Conservation (phyloP, 345 rosid species). For the Atalantia buxifolia region DNA sequence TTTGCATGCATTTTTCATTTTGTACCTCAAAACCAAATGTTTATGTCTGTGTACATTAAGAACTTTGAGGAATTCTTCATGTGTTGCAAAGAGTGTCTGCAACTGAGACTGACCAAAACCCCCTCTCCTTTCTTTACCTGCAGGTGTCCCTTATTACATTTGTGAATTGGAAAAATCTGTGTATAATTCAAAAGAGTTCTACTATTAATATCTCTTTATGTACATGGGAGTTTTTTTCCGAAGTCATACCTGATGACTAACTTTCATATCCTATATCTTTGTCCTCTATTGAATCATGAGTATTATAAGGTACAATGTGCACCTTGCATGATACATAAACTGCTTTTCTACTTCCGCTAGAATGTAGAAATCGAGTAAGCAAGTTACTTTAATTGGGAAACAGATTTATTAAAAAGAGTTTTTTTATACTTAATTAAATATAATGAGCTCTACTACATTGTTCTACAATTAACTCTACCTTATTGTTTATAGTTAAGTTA, state of each 20-base stretch:
- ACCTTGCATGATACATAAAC: not conserved
- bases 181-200: not conserved
- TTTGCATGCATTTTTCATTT: not conserved
- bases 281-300: not conserved
- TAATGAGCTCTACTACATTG: not conserved
- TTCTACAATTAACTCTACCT: not conserved
- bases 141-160: not conserved
- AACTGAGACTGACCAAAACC: not conserved
- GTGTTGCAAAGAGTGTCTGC: not conserved
- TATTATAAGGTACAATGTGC: not conserved
- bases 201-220: not conserved
- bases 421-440: not conserved
- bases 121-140: not conserved
- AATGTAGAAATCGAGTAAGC: not conserved
- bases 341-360: not conserved
- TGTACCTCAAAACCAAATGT: not conserved
- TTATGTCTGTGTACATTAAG: not conserved
- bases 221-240: not conserved
- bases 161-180: not conserved
- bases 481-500: not conserved
- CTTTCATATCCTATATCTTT: not conserved
- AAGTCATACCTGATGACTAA: not conserved
- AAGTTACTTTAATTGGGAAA: not conserved
- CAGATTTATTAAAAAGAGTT: no score
- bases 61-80: not conserved